Evolutionary conservation across 306 rosid species (phyloP).

Genomic region (Sicyos baderoa): DNA sequence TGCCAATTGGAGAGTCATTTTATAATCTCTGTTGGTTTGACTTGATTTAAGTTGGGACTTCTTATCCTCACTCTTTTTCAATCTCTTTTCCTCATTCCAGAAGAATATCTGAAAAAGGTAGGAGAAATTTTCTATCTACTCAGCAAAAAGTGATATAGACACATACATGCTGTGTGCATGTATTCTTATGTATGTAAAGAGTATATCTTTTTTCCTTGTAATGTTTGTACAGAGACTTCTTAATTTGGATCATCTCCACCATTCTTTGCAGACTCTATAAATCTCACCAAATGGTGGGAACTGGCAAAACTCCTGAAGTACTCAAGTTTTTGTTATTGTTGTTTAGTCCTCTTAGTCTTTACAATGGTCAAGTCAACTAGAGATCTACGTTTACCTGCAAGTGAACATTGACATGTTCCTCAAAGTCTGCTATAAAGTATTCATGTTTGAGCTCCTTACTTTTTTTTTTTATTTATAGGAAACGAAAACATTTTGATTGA

Average conservation of each 20-base stretch:
- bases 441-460: neutral
- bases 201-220: neutral
- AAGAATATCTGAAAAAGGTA: neutral
- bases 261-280: constrained; percentile 1
- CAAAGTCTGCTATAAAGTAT: neutral
- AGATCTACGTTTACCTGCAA: neutral
- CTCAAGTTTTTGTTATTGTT: neutral
- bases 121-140: neutral
- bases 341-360: neutral
- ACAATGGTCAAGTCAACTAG: neutral
- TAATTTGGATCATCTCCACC: constrained; percentile 3
- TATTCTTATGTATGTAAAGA: neutral
- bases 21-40: neutral
- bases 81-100: neutral
- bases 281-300: neutral
- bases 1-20: neutral
- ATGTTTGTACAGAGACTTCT: neutral
- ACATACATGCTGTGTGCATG: neutral
- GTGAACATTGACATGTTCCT: neutral
- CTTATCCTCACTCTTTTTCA: neutral
- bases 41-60: constrained; percentile 7
- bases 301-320: neutral
- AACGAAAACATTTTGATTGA: too few species aligned
- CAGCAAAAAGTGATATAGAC: neutral
- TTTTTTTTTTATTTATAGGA: too few species aligned